Conservation (phyloP, 202 grass and related monocot species). For the Schoenoplectus triqueter region DNA sequence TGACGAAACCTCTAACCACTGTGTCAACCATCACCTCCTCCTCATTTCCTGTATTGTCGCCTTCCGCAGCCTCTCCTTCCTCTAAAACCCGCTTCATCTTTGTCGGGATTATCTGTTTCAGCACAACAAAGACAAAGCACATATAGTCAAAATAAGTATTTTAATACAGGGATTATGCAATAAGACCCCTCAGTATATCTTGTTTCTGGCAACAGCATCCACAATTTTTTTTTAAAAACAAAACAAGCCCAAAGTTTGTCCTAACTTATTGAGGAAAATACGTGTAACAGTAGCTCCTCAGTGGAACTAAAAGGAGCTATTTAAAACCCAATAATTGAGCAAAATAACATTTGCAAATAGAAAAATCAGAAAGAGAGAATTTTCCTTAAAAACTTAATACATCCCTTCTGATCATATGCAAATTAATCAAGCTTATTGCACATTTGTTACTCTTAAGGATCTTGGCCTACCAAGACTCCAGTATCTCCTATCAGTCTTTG, state of each 20-base stretch:
- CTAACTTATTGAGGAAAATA: background rate
- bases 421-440: background rate
- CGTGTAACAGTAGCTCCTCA: background rate
- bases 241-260: background rate
- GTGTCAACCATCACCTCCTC: conserved; percentile 76
- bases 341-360: background rate
- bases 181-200: background rate
- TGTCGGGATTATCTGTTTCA: conserved; percentile 82
- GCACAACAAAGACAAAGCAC: background rate
- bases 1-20: conserved; percentile 89
- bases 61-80: conserved; percentile 50
- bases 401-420: background rate
- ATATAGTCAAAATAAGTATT: background rate
- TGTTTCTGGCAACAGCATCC: too few species aligned
- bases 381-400: background rate
- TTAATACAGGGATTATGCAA: background rate
- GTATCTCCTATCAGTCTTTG: background rate
- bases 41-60: conserved; percentile 41
- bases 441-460: background rate
- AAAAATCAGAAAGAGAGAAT: background rate
- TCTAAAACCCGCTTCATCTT: conserved; percentile 84
- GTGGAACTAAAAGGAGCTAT: background rate
- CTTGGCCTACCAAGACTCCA: background rate
- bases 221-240: too few species aligned
- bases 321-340: background rate